Evolutionary conservation across 2,329 filamentous ascomycete genomes (phyloP).

Genomic region (Aureobasidium zeae): DNA sequence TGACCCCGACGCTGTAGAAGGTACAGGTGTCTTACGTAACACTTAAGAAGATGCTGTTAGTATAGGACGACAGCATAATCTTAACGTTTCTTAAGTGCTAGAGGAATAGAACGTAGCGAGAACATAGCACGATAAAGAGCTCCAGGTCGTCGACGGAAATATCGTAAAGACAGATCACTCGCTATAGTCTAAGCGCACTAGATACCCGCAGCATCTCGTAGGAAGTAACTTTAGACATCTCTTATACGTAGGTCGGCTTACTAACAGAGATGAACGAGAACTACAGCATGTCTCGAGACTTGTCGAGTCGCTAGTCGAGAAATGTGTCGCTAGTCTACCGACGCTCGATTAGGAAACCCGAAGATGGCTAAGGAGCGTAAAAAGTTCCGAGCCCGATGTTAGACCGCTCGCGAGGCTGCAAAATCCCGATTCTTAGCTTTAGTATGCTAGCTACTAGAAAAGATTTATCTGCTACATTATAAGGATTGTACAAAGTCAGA

Average conservation of each 20-base stretch:
- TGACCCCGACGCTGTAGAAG: background rate
- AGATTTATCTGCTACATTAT: constrained; percentile 20
- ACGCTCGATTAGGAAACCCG: constrained; percentile 17
- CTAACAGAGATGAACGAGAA: constrained; percentile 14
- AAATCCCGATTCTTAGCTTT: constrained; percentile 19
- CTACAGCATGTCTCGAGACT: constrained; percentile 6
- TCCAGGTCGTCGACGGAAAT: background rate
- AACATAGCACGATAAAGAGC: background rate
- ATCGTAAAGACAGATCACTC: constrained; percentile 11
- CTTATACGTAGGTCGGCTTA: constrained; percentile 16
- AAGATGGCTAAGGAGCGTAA: constrained; percentile 18
- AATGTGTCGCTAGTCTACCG: constrained; percentile 17
- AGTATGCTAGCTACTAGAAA: constrained; percentile 19
- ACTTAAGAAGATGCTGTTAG: background rate
- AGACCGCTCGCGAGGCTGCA: constrained; percentile 19
- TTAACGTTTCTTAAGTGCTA: background rate
- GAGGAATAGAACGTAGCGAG: background rate
- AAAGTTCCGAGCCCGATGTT: constrained; percentile 16
- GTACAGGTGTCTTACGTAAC: background rate
- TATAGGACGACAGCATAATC: background rate
- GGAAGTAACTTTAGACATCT: constrained; percentile 11
- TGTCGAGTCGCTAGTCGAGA: constrained; percentile 16
- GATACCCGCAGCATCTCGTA: constrained; percentile 17
- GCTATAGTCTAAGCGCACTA: constrained; percentile 17
- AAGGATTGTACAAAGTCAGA: constrained; percentile 9